Base-by-base conservation (phyloP, 1,284 basidiomycete species). In the Cryptococcus depauperatus region DNA sequence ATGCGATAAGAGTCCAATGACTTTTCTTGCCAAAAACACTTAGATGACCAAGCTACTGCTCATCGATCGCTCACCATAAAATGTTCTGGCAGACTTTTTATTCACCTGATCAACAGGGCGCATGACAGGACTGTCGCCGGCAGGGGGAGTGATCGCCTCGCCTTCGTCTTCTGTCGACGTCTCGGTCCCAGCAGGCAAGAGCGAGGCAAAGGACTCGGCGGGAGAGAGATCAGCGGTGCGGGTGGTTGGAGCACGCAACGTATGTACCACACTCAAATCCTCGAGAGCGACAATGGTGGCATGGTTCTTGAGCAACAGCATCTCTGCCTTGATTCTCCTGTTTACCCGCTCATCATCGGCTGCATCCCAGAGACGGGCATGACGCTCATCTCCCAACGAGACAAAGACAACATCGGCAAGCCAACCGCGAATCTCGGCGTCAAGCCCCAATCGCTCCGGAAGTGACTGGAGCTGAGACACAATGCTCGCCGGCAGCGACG, bases 131-230 rank as follows among this genome's bases (percentile, higher is more conserved):
- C 52, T 57, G 11, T 39, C 18, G 19, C 19, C 28, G n/a, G 54
- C 35, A 23, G 56, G 54, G 23, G 58, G 58, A 13, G 58, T 61
- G 27, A 54, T 41, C 8, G 57, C 57, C 37, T 57, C 58, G 11
- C 27, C 28, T 22, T 53, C 54, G 14, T 55, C 56, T 19, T 58
- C 55, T 16, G 46, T 48, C 26, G 46, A 18, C 10, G 42, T 30
- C 11, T 52, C 51, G 6, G 38, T 53, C 6, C 46, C 51, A n/a
- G 32, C 44, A 9, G 48, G 40, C 18, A 49, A 37, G 18, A 54
- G 23, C 22, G 58, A 59, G 3, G 41, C 42, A 23, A 43, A 37
- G 23, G 46, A 50, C 2, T 32, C 27, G n/a, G 47, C 41, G 18
- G 46, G 44, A 6, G 47, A 48, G 34, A 32, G 3, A 27, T 39